Conservation (phyloP, 163 green algal genomes). For the Scenedesmus sp. region DNA sequence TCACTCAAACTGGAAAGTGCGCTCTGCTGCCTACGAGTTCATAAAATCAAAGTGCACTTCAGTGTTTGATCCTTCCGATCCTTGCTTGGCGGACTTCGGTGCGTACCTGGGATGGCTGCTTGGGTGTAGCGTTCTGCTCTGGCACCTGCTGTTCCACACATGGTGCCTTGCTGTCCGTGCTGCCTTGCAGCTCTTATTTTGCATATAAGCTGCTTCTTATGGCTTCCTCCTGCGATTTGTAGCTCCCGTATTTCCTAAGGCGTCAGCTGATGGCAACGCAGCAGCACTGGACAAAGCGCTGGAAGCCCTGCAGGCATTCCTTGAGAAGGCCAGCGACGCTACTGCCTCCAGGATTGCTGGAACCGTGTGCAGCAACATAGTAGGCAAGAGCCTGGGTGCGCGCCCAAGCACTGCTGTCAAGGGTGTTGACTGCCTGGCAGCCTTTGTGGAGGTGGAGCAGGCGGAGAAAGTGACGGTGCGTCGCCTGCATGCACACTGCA, state of each 20-base stretch:
- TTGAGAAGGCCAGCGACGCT: slow-evolving; percentile 65
- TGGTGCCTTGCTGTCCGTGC: not conserved
- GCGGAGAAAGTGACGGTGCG: slow-evolving; percentile 67
- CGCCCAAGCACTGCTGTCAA: slow-evolving; percentile 84
- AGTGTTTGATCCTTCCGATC: slow-evolving; percentile 78
- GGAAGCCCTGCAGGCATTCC: slow-evolving; percentile 84
- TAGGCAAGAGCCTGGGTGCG: slow-evolving; percentile 86
- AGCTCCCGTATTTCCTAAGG: slow-evolving; percentile 90
- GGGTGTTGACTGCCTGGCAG: slow-evolving; percentile 80
- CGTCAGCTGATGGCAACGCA: slow-evolving; percentile 91
- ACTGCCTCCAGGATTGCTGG: slow-evolving; percentile 69
- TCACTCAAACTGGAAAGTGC: slow-evolving; percentile 94
- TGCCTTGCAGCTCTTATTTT: not conserved
- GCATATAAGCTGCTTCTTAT: not conserved
- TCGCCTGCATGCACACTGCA: not conserved
- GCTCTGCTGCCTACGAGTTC: slow-evolving; percentile 87
- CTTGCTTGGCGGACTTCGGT: slow-evolving; percentile 81
- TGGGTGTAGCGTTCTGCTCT: not conserved
- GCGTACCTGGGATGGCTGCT: not conserved
- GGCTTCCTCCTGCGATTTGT: slow-evolving; percentile 13
- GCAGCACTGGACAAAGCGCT: slow-evolving; percentile 93
- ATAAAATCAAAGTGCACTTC: slow-evolving; percentile 73
- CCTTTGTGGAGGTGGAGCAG: slow-evolving; percentile 93
- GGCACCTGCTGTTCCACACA: not conserved
- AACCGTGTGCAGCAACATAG: slow-evolving; percentile 77